Conservation (phyloP, 2,329 filamentous ascomycete genomes). For the Elsinoe necatrix region DNA sequence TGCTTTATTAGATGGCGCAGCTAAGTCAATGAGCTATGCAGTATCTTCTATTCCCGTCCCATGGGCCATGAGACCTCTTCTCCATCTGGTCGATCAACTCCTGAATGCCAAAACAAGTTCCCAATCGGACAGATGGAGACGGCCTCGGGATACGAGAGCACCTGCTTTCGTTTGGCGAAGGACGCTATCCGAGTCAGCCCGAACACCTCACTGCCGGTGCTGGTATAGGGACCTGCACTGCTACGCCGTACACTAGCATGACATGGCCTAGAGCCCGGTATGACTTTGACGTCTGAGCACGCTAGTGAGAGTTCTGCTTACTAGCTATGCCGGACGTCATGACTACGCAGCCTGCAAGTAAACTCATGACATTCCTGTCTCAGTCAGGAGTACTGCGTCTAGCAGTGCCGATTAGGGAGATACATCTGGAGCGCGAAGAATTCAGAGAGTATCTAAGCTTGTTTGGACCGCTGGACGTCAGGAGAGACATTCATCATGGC, state of each 20-base stretch:
- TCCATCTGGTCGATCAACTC: not conserved
- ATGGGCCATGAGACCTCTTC: not conserved
- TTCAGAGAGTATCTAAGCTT: too few relatives aligned
- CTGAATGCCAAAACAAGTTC: not conserved
- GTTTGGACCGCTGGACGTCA: too few relatives aligned
- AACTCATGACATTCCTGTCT: not conserved
- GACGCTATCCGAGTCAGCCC: not conserved
- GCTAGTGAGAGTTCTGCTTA: not conserved
- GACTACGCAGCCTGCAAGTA: not conserved
- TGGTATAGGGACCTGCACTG: not conserved
- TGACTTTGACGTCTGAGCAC: not conserved
- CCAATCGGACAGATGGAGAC: not conserved
- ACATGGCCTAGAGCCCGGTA: not conserved
- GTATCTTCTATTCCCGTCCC: not conserved
- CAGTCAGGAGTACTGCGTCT: not conserved
- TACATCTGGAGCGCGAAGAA: too few relatives aligned
- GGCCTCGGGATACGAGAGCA: not conserved
- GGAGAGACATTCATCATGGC: not conserved
- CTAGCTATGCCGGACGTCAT: not conserved
- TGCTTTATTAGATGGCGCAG: not conserved
- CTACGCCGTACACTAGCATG: not conserved
- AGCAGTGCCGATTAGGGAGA: too few relatives aligned
- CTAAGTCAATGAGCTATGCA: not conserved
- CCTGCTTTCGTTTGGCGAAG: not conserved
- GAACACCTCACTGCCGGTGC: not conserved